Evolutionary conservation across 306 rosid genomes (phyloP), one percentile per base, ranked within the genome.

Genomic region (Cucurbita moschata): DNA sequence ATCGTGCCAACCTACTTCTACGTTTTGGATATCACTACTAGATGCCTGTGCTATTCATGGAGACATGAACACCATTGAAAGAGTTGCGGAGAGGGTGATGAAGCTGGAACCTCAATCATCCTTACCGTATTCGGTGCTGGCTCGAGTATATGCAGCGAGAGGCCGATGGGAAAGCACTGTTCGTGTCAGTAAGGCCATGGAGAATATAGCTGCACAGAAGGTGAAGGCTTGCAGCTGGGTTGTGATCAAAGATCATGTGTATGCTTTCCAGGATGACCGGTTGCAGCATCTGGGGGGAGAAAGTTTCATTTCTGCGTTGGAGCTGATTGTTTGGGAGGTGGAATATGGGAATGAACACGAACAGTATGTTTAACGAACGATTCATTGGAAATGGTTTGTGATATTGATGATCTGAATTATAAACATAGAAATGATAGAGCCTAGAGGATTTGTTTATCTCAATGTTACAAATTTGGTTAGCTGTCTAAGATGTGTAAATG

Each of bases 101-200:
- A 86, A 83, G 79, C 76, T 75, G 63, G 89, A 83, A 56, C 88
- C 90, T 9, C 78, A 81, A 4, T 80, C 83, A 69, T 62, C 82
- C 69, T 71, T 90, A 46, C 98, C 96, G 43, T 87, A 87, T 81
- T 42, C 79, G 61, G 88, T 85, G 46, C 76, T 88, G 79, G 88
- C 88, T 69, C 82, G 63, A 53, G 85, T 82, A 53, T 92, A 87
- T 83, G 83, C 79, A 67, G 79, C 82, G 81, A 83, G 85, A 74
- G 91, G 90, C 58, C 78, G 71, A 79, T 92, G 98, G 98, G 96
- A 92, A 85, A 85, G 91, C 74, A 71, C 79, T 71, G 79, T 89
- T 80, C 85, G 88, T 43, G 81, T 83, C 66, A 88, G 83, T 70
- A 86, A 85, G 67, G 86, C 84, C 62, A 68, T 77, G 82, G 80